A percentile compares a stretch with the other conserved stretches of the same genome.
Conservation (phyloP, 1,284 basidiomycete species). For the Malassezia japonica region DNA sequence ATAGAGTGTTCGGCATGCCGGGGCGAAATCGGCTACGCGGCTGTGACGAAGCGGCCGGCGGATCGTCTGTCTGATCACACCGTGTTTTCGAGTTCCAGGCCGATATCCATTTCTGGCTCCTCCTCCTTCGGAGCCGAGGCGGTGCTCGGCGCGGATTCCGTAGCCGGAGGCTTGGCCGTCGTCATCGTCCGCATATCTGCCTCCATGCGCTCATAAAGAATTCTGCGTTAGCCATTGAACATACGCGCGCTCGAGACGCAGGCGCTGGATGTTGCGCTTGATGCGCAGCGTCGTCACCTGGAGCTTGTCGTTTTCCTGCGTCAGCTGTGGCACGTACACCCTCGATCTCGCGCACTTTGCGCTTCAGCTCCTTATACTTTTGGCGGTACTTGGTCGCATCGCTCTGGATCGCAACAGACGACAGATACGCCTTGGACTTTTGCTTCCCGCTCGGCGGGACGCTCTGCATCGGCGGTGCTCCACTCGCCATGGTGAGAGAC, state of each 20-base stretch:
- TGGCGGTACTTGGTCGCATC: slow-evolving; percentile 78
- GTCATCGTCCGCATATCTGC: slow-evolving; percentile 18
- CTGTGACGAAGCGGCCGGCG: too few relatives aligned
- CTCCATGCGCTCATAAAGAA: slow-evolving; percentile 38
- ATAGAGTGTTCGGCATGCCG: too few relatives aligned
- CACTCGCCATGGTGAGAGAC: slow-evolving; percentile 14
- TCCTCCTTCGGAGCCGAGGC: not conserved
- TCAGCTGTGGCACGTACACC: slow-evolving; percentile 53
- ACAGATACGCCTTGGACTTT: slow-evolving; percentile 43
- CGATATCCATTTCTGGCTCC: not conserved
- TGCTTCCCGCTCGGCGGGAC: slow-evolving; percentile 16
- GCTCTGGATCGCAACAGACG: slow-evolving; percentile 41
- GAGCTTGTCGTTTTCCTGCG: slow-evolving; percentile 75
- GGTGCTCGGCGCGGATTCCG: too few relatives aligned
- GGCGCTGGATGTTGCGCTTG: slow-evolving; percentile 73
- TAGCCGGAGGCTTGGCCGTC: not conserved
- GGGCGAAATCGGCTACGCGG: too few relatives aligned
- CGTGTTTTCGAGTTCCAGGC: not conserved
- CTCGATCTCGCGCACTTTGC: slow-evolving; percentile 79
- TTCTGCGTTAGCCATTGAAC: slow-evolving; percentile 48
- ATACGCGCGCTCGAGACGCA: slow-evolving; percentile 79
- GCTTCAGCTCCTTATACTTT: slow-evolving; percentile 81
- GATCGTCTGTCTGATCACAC: too few relatives aligned
- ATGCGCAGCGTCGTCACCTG: slow-evolving; percentile 69
- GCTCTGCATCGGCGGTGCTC: not conserved